Conservation (phyloP, 2,329 filamentous ascomycete genomes). For the Lachnellula suecica region DNA sequence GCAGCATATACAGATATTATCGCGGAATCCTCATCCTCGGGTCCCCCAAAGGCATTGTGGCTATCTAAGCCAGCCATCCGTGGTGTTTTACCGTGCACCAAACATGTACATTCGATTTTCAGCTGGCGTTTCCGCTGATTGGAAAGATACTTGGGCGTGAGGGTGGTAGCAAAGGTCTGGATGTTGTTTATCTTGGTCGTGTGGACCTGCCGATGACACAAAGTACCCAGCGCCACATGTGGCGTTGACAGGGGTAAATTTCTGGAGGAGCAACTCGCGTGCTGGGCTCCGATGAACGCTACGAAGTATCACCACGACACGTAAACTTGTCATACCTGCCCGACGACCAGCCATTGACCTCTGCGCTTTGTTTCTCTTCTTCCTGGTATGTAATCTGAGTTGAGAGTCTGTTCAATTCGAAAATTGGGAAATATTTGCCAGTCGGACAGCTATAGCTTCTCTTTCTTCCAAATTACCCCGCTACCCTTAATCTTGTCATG, state of each 20-base stretch:
- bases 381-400: too few relatives aligned
- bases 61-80: constrained; percentile 34
- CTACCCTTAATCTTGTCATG: too few relatives aligned
- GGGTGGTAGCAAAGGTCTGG: background rate
- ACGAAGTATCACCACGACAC: background rate
- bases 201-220: constrained; percentile 12
- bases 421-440: too few relatives aligned
- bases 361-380: too few relatives aligned
- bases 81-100: constrained; percentile 21
- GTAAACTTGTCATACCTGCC: too few relatives aligned
- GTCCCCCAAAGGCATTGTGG: constrained; percentile 32
- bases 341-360: too few relatives aligned
- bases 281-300: too few relatives aligned
- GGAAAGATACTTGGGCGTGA: constrained; percentile 1
- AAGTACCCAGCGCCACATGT: background rate
- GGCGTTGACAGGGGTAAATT: constrained; percentile 3
- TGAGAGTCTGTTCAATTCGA: too few relatives aligned
- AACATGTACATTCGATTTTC: constrained; percentile 21
- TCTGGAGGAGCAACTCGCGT: background rate
- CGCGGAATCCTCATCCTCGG: constrained; percentile 28
- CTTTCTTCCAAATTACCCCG: background rate
- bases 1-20: constrained; percentile 33
- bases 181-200: constrained; percentile 13
- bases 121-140: background rate
- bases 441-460: too few relatives aligned